Evolutionary conservation across 192 early-diverging fungal genomes (phyloP).

Genomic region (Backusella tarrabulga): DNA sequence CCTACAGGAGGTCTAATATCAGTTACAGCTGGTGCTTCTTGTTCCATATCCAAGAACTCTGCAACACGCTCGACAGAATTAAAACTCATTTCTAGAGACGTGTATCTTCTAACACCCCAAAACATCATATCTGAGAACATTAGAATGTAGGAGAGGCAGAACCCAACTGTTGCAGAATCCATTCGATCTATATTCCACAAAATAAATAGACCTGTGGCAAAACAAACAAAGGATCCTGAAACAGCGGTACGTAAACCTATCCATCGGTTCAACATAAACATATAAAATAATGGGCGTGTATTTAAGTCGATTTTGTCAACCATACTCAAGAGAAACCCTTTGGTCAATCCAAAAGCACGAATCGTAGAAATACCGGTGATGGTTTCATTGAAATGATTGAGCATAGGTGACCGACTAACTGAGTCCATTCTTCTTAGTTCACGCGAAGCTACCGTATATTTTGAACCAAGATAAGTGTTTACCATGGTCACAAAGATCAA

Average conservation of each 20-base stretch:
- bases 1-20: conserved; percentile 48
- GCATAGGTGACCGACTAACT: conserved; percentile 68
- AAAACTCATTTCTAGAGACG: conserved; percentile 78
- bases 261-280: conserved; percentile 86
- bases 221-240: conserved; percentile 68
- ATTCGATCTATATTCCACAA: conserved; percentile 50
- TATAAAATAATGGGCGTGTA: conserved; percentile 74
- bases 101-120: conserved; percentile 63
- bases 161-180: conserved; percentile 78
- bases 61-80: conserved; percentile 84
- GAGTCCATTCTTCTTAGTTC: conserved; percentile 87
- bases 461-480: conserved; percentile 50
- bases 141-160: conserved; percentile 80
- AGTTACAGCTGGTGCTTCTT: conserved; percentile 69
- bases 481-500: conserved; percentile 34
- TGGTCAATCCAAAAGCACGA: conserved; percentile 76
- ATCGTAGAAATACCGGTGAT: conserved; percentile 73
- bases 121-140: conserved; percentile 58
- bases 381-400: conserved; percentile 74
- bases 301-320: conserved; percentile 44
- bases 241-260: conserved; percentile 75
- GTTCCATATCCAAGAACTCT: conserved; percentile 81
- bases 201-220: conserved; percentile 65
- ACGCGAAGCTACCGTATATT: conserved; percentile 63
- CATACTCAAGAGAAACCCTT: conserved; percentile 59